Percentiles rank a stretch among this genome's conserved stretches.
phyloP scores from a whole-genome alignment of 345 rosid genomes.

The Moricandia moricandioides region DNA sequence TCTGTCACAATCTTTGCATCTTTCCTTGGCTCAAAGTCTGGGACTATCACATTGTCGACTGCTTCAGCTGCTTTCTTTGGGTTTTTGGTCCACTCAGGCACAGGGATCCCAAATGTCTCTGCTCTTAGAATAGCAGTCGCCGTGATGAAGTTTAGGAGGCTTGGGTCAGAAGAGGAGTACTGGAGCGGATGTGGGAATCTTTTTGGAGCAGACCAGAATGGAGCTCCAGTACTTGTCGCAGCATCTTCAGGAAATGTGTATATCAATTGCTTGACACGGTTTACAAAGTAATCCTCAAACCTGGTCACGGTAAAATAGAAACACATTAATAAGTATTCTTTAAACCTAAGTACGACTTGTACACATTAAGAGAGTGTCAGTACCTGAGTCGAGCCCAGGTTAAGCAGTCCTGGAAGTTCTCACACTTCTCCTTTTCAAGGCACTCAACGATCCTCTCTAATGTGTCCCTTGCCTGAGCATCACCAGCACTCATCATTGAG shows the following conservation, averaged over 20 bases:
- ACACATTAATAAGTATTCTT: neutral
- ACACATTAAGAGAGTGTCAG: neutral
- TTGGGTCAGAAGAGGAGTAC: constrained; percentile 62
- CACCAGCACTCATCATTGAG: constrained; percentile 75
- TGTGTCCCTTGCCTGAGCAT: constrained; percentile 96
- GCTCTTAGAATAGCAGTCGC: constrained; percentile 79
- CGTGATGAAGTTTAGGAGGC: constrained; percentile 69
- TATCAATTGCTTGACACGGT: constrained; percentile 76
- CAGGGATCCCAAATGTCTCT: constrained; percentile 72
- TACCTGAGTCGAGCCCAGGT: constrained; percentile 96
- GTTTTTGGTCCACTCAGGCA: constrained; percentile 72
- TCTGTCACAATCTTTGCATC: constrained; percentile 62
- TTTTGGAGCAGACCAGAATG: constrained; percentile 84
- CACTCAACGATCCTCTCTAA: constrained; percentile 86
- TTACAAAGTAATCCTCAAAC: constrained; percentile 84
- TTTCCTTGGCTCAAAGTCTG: constrained; percentile 63
- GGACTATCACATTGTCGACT: constrained; percentile 56
- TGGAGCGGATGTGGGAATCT: constrained; percentile 62
- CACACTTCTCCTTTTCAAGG: constrained; percentile 86
- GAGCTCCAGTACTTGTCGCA: constrained; percentile 60
- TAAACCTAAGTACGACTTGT: neutral
- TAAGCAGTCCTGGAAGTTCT: constrained; percentile 83
- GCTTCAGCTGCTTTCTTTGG: constrained; percentile 54
- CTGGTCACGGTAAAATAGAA: constrained; percentile 39
- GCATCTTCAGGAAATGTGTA: constrained; percentile 92